Conservation (phyloP, 176 grass and related monocot genomes). For the Avena insularis region DNA sequence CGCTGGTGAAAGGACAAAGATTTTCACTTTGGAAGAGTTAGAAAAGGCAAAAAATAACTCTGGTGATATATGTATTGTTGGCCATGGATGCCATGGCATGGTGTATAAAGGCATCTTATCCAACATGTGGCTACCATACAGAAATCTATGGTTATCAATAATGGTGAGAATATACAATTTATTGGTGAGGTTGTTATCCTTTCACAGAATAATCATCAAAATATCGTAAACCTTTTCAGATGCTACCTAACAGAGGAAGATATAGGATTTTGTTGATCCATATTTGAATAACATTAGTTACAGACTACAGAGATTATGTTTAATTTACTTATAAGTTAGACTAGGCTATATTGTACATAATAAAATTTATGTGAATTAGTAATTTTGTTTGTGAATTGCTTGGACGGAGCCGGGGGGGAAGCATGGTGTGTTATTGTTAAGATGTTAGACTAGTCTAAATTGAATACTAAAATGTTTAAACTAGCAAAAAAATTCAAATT, state of each 20-base stretch:
- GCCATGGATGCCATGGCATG: no score
- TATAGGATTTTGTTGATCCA: background rate
- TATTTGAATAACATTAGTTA: background rate
- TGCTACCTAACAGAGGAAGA: background rate
- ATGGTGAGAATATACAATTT: conserved; percentile 7
- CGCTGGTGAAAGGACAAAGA: no score
- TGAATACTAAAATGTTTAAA: background rate
- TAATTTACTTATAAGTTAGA: background rate
- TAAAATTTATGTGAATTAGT: background rate
- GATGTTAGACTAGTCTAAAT: background rate
- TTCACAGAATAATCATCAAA: conserved; percentile 28
- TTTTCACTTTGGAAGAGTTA: no score
- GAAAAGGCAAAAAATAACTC: no score
- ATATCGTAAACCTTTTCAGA: conserved; percentile 14
- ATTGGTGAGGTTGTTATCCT: conserved; percentile 23
- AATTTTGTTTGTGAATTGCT: background rate
- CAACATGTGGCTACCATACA: background rate
- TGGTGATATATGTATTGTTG: no score
- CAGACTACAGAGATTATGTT: background rate
- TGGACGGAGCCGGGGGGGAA: no score
- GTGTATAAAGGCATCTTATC: background rate
- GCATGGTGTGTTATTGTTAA: background rate
- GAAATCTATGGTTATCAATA: background rate
- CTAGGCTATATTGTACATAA: background rate
- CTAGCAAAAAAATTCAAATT: background rate